Conservation (phyloP, 352 stramenopile genomes). For the Globisporangium nunn region DNA sequence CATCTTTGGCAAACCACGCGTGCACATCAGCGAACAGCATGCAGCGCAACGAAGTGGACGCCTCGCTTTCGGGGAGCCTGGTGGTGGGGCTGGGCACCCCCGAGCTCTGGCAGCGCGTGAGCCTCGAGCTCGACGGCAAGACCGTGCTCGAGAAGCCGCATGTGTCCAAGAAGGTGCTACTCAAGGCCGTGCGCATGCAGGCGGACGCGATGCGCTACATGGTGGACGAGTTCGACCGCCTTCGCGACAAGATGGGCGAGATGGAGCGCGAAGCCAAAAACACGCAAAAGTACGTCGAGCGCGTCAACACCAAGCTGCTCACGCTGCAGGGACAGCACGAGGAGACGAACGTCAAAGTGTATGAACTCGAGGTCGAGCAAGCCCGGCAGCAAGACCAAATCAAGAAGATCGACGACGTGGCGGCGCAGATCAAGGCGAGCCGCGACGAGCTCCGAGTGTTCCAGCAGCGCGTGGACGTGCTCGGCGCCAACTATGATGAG, state of each 20-base stretch:
- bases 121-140: slow-evolving; percentile 74
- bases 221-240: slow-evolving; percentile 76
- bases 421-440: slow-evolving; percentile 33
- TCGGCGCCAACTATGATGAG: slow-evolving; percentile 28
- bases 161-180: slow-evolving; percentile 77
- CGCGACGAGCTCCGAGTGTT: slow-evolving; percentile 45
- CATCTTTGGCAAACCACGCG: too few species aligned
- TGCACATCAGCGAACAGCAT: slow-evolving; percentile 16
- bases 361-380: slow-evolving; percentile 57
- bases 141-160: slow-evolving; percentile 70
- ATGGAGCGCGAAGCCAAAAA: slow-evolving; percentile 74
- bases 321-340: slow-evolving; percentile 72
- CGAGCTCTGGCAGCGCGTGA: slow-evolving; percentile 74
- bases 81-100: slow-evolving; percentile 69
- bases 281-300: slow-evolving; percentile 72
- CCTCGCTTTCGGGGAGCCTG: slow-evolving; percentile 32
- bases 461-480: slow-evolving; percentile 39
- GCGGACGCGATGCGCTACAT: slow-evolving; percentile 80
- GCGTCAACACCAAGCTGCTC: slow-evolving; percentile 69
- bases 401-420: slow-evolving; percentile 68
- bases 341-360: slow-evolving; percentile 51
- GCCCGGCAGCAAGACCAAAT: slow-evolving; percentile 54
- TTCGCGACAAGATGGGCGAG: slow-evolving; percentile 65
- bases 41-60: slow-evolving; percentile 82
- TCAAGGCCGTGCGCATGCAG: slow-evolving; percentile 80